A percentile compares a stretch with the other conserved stretches of the same genome.
Conservation (phyloP, 2,329 filamentous ascomycete species). For the Dothistroma pini region DNA sequence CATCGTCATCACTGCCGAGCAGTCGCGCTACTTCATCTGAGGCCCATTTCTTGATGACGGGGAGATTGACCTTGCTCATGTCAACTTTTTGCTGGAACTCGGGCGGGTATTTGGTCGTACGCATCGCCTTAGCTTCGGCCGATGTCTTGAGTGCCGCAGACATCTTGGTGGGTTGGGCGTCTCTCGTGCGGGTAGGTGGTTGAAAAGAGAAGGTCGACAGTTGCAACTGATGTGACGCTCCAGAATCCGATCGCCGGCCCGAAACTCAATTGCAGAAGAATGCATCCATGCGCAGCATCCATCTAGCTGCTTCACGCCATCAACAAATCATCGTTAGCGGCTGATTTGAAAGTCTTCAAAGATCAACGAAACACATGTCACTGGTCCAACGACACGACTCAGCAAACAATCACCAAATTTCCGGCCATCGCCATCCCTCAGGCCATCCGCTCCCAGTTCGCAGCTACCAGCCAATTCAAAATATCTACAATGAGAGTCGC, state of each 20-base stretch:
- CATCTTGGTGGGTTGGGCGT: conserved; percentile 7
- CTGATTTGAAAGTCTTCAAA: no score
- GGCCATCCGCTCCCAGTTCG: no score
- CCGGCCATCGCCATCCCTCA: background rate
- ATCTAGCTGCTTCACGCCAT: background rate
- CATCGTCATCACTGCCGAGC: conserved; percentile 88
- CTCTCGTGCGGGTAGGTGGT: background rate
- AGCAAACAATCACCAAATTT: background rate
- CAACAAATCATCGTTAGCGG: background rate
- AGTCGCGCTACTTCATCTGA: conserved; percentile 82
- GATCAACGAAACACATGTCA: no score
- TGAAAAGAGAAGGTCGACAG: background rate
- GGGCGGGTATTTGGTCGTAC: conserved; percentile 86
- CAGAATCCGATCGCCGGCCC: background rate
- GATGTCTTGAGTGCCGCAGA: conserved; percentile 53
- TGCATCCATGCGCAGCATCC: background rate
- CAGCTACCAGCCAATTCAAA: background rate
- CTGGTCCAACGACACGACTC: no score
- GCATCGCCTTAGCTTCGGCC: conserved; percentile 84
- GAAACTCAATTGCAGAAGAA: conserved; percentile 1
- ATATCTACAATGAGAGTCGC: conserved; percentile 17
- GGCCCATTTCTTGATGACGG: conserved; percentile 99
- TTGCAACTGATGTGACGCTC: background rate
- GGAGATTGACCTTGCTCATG: conserved; percentile 93
- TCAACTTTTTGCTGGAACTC: conserved; percentile 96